Evolutionary conservation across 208 protist genomes (phyloP).

Genomic region (Trichomonas vaginalis): DNA sequence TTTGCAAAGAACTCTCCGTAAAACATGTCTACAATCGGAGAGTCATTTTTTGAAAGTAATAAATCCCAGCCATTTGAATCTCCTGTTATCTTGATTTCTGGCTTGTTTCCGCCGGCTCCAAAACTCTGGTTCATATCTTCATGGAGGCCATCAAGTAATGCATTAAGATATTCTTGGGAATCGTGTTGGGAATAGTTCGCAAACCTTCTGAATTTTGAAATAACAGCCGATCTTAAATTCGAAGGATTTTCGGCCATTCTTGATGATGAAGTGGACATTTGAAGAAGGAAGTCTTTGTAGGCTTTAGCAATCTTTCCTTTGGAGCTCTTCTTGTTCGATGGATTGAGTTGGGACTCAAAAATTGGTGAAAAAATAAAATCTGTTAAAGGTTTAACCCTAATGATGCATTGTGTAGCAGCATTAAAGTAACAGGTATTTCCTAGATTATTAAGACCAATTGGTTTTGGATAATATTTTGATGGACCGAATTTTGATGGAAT

Average conservation of each 20-base stretch:
- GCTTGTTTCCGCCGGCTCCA: slow-evolving; percentile 34
- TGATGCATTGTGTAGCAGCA: neutral
- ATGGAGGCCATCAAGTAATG: slow-evolving; percentile 60
- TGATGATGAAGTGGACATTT: neutral
- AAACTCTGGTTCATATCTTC: slow-evolving; percentile 60
- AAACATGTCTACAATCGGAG: slow-evolving; percentile 41
- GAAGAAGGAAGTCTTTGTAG: neutral
- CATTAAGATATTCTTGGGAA: slow-evolving; percentile 40
- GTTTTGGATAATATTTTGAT: neutral
- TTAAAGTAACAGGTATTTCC: neutral
- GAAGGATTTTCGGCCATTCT: neutral
- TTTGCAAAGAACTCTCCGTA: slow-evolving; percentile 33
- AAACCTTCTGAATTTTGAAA: neutral
- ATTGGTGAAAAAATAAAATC: neutral
- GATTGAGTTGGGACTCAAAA: neutral
- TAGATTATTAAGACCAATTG: neutral
- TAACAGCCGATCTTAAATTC: neutral
- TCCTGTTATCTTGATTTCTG: neutral
- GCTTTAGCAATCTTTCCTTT: neutral
- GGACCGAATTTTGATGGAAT: neutral
- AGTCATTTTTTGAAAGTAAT: slow-evolving; percentile 33
- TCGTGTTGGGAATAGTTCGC: neutral
- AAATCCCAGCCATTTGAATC: slow-evolving; percentile 19
- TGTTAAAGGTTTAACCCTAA: neutral
- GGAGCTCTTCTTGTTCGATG: neutral